Evolutionary conservation across 306 rosid species (phyloP).

Genomic region (Benincasa hispida): DNA sequence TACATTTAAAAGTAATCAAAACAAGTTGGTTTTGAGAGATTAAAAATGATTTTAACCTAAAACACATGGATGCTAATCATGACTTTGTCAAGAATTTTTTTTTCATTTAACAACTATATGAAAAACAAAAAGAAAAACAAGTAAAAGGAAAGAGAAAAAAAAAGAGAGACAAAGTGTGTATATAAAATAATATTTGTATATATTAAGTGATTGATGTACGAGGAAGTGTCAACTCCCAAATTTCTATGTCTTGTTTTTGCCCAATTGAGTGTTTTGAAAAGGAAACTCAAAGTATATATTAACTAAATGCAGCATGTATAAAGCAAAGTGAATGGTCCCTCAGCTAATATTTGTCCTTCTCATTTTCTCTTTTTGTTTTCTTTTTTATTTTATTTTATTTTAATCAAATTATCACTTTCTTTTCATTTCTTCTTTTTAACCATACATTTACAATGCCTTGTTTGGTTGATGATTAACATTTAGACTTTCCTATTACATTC

Average conservation of each 20-base stretch:
- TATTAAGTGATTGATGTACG: slow-evolving; percentile 19
- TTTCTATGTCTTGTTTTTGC: slow-evolving; percentile 34
- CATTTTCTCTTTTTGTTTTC: background rate
- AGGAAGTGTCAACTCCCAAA: slow-evolving; percentile 61
- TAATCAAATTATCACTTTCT: slow-evolving; percentile 14
- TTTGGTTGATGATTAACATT: background rate
- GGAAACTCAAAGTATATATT: slow-evolving; percentile 19
- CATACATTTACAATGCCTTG: background rate
- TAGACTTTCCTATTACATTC: background rate
- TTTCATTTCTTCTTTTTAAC: slow-evolving; percentile 5
- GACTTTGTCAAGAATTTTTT: too few species aligned
- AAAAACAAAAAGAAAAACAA: too few species aligned
- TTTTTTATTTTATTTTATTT: too few species aligned
- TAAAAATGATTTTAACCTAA: too few species aligned
- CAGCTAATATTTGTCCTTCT: slow-evolving; percentile 9
- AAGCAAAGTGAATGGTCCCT: slow-evolving; percentile 25
- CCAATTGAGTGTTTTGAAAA: slow-evolving; percentile 26
- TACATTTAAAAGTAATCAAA: too few species aligned
- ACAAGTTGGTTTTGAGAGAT: too few species aligned
- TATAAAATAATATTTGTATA: too few species aligned
- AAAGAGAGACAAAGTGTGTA: too few species aligned
- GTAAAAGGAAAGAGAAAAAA: too few species aligned
- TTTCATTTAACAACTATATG: too few species aligned
- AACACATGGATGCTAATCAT: too few species aligned
- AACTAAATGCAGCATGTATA: background rate